Evolutionary conservation across 805 yeast species (phyloP).

Genomic region (Yarrowia sp.): DNA sequence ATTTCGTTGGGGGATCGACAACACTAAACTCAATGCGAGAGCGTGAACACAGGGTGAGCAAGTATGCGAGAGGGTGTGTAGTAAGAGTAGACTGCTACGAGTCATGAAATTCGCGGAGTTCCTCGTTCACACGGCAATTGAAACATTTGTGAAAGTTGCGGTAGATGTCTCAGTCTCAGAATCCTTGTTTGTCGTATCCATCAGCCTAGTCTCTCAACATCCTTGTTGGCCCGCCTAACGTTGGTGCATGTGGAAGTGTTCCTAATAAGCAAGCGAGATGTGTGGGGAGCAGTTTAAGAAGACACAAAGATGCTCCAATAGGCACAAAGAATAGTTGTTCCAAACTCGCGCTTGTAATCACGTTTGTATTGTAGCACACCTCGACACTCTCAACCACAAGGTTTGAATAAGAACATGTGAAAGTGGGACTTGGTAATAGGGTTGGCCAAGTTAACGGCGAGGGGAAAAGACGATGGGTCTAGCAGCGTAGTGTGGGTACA

Average conservation of each 20-base stretch:
- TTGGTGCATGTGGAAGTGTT: background rate
- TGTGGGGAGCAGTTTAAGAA: too few species aligned
- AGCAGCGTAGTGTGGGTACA: background rate
- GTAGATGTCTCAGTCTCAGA: background rate
- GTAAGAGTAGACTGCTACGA: too few species aligned
- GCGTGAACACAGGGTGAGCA: background rate
- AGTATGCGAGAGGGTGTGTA: background rate
- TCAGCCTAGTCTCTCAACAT: background rate
- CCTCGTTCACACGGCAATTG: too few species aligned
- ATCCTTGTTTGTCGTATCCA: slow-evolving; percentile 4
- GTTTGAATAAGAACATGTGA: slow-evolving; percentile 2
- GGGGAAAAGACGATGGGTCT: background rate
- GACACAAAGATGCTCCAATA: too few species aligned
- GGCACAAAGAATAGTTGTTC: too few species aligned
- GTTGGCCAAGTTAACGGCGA: slow-evolving; percentile 1
- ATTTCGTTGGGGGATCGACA: slow-evolving; percentile 14
- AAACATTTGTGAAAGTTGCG: background rate
- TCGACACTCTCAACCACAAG: background rate
- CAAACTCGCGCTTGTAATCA: too few species aligned
- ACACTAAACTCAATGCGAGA: background rate
- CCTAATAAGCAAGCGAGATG: too few species aligned
- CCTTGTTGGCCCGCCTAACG: slow-evolving; percentile 1
- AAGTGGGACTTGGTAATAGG: slow-evolving; percentile 13
- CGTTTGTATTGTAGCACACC: background rate
- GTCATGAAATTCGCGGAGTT: too few species aligned